Conservation (phyloP, 208 protist species). For the Leishmania tropica region DNA sequence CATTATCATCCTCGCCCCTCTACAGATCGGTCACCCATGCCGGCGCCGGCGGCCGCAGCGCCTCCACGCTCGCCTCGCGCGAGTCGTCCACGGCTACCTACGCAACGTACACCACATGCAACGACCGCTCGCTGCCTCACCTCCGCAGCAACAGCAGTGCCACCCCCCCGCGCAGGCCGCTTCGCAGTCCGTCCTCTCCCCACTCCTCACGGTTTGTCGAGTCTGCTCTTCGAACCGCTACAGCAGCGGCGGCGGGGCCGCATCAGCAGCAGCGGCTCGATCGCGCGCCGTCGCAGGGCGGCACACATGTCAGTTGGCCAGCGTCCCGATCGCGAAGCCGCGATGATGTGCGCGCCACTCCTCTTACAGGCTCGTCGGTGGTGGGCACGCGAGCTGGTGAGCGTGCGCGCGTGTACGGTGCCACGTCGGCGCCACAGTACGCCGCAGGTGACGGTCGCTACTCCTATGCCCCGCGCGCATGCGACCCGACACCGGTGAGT, state of each 20-base stretch:
- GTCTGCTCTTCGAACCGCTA: conserved; percentile 15
- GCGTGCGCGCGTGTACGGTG: background rate
- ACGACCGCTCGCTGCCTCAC: background rate
- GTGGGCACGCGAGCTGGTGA: background rate
- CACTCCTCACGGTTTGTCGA: conserved; percentile 25
- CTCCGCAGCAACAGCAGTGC: background rate
- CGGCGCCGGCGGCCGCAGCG: conserved; percentile 1
- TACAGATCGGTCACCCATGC: conserved; percentile 11
- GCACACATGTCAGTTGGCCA: background rate
- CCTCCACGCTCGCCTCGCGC: background rate
- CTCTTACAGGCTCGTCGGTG: background rate
- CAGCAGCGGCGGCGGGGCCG: conserved; percentile 8
- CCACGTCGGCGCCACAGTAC: background rate
- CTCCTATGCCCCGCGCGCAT: background rate
- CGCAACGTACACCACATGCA: background rate
- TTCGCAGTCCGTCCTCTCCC: background rate
- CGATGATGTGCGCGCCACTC: background rate
- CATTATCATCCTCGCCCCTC: background rate
- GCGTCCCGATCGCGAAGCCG: conserved; percentile 6
- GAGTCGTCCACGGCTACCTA: conserved; percentile 10
- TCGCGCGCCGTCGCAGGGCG: background rate
- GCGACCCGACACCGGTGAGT: background rate
- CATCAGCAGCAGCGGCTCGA: background rate
- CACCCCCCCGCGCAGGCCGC: background rate
- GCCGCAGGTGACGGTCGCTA: background rate